Evolutionary conservation across 352 stramenopile species (phyloP), one percentile per base, ranked within the genome.

Genomic region (Globisporangium paddicum): DNA sequence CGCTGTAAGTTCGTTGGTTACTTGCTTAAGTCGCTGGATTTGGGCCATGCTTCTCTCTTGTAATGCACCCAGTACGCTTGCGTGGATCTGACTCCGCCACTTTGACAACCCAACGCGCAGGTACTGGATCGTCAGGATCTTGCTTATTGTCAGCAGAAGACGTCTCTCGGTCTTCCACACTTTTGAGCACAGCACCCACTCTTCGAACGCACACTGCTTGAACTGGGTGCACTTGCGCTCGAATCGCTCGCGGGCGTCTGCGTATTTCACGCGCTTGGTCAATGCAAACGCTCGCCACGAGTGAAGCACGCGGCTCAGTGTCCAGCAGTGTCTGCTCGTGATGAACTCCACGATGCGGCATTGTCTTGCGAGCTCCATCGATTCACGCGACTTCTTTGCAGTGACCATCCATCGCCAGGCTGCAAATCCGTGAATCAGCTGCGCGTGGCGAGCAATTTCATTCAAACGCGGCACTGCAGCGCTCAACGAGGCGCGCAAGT

Each of bases 341-440:
- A 83, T 49, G 14, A 82, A 73, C 46, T 64, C 62, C 45, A 76
- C 40, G 19, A 85, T 49, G 26, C 65, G 67, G 38, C 62, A 66
- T 34, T 81, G 67, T 40, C 60, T 72, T 26, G 77, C 61, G 3
- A 13, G 51, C 28, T 75, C 54, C 42, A 48, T 38, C 23, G 40
- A 19, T 5, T 54, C n/a, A n/a, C 32, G 32, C 5, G 40, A 35
- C 10, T 37, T 71, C 32, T 64, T 57, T 8, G 60, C 28, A 18
- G 64, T 13, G 37, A 50, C 55, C 7, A 66, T 30, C 0, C 65
- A 21, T 0, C 48, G 47, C 68, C 68, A 77, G 13, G 2, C 7
- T 21, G 26, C 14, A 6, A 66, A 21, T 11, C 35, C 52, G 18
- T 51, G 35, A 3, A n/a, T 1, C 2, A 61, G 1, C 1, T 26